Percentiles rank a stretch among this genome's conserved stretches.
Conservation (phyloP, 2,329 filamentous ascomycete species). For the Xylaria sp. region DNA sequence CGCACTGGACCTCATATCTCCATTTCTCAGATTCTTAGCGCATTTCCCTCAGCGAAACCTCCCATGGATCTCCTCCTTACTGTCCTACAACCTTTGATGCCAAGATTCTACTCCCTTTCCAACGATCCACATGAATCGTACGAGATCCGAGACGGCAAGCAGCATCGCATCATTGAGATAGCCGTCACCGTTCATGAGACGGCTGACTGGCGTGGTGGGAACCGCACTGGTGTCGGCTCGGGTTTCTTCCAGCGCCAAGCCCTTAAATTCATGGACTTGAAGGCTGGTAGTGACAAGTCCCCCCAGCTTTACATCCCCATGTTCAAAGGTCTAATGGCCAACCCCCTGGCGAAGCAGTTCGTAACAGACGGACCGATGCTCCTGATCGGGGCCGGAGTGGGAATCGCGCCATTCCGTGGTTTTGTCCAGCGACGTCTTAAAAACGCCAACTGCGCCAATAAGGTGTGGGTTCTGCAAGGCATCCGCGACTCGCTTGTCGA, state of each 20-base stretch:
- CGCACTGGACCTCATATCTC: conserved; percentile 89
- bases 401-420: conserved; percentile 95
- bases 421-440: conserved; percentile 82
- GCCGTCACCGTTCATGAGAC: conserved; percentile 96
- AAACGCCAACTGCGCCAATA: conserved; percentile 53
- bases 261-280: conserved; percentile 74
- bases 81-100: conserved; percentile 88
- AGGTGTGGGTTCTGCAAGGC: conserved; percentile 53
- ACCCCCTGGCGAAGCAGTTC: conserved; percentile 92
- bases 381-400: conserved; percentile 94
- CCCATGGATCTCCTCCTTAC: conserved; percentile 85
- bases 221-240: conserved; percentile 86
- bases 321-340: conserved; percentile 98
- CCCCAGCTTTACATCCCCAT: conserved; percentile 84
- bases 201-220: conserved; percentile 77
- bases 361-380: conserved; percentile 96
- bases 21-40: conserved; percentile 84
- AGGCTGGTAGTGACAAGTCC: conserved; percentile 66
- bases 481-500: conserved; percentile 83
- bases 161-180: conserved; percentile 87
- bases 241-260: conserved; percentile 94
- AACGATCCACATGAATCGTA: conserved; percentile 89
- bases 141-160: conserved; percentile 73
- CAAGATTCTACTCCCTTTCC: conserved; percentile 96
- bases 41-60: conserved; percentile 91